Evolutionary conservation across 305 asterid genomes (phyloP), one percentile per base, ranked within the genome.

Genomic region (Fraxinus albicans): DNA sequence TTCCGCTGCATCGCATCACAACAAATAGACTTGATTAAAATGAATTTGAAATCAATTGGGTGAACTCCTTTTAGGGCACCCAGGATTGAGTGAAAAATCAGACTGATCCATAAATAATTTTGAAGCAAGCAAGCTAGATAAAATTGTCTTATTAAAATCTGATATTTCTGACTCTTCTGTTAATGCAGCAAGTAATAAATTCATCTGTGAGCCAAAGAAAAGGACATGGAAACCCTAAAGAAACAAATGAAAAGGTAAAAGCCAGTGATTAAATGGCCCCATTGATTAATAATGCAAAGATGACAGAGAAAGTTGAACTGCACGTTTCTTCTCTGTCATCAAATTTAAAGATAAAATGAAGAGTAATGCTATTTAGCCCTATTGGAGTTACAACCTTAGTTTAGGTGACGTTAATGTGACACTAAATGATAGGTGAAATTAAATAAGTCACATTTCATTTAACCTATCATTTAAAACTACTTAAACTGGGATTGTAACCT

Each of bases 301-400:
- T 83, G 83, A 74, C 89, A 87, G 89, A 84, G 80, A 87, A 47
- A 50, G 85, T 87, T 81, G 77, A 83, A 86, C 86, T 86, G 86
- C 86, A 74, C 83, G 76, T 78, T 70, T 44, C 81, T 85, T 53
- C 82, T 53, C 69, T 84, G 88, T 74, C 82, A 82, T 84, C 3
- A 77, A 17, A 53, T 63, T 47, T 67, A 35, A 3, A 77, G 36
- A 77, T 65, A 70, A 2, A 27, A 81, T 67, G 25, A 25, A 25
- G 27, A 25, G 27, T 25, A 25, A 25, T 25, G 27, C 27, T 25
- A 25, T 25, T 25, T 0, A 25, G 27, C 0, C 27, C 27, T 0
- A 25, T 25, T 25, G 27, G 27, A 25, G 0, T 25, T 25, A 25
- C 27, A 25, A 25, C 27, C 27, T 25, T 25, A 25, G 27, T 25